phyloP scores from a whole-genome alignment of 75 land plant genomes.

The Pinus albicaulis region DNA sequence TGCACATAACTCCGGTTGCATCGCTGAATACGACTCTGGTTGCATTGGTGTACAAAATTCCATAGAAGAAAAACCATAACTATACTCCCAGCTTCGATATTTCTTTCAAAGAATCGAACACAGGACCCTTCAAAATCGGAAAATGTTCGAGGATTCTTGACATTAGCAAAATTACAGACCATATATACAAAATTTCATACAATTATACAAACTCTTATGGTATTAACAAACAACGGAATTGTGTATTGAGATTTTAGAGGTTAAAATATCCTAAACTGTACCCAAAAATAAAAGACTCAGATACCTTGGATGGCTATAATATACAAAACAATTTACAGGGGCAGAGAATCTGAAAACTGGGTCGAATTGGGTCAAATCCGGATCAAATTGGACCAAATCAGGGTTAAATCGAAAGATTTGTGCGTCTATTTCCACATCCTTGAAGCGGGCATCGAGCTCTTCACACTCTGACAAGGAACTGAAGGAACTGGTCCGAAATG shows the following conservation, averaged over 20 bases:
- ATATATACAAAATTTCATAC: neutral
- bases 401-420: neutral
- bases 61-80: too few species aligned
- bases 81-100: too few species aligned
- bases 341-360: neutral
- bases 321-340: neutral
- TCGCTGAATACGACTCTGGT: too few species aligned
- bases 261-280: neutral
- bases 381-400: neutral
- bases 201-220: neutral
- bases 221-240: neutral
- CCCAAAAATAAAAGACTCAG: neutral
- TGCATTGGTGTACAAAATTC: too few species aligned
- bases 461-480: too few species aligned
- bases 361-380: neutral
- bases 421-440: neutral
- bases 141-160: neutral
- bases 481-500: too few species aligned
- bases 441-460: neutral
- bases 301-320: neutral
- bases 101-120: neutral
- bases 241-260: neutral
- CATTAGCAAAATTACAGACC: neutral
- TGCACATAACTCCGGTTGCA: too few species aligned
- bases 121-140: neutral